These are phyloP conservation scores for Mucor sp. DNA, from an alignment of 371 early-diverging fungal species.

Conservation along the genomic window DNA sequence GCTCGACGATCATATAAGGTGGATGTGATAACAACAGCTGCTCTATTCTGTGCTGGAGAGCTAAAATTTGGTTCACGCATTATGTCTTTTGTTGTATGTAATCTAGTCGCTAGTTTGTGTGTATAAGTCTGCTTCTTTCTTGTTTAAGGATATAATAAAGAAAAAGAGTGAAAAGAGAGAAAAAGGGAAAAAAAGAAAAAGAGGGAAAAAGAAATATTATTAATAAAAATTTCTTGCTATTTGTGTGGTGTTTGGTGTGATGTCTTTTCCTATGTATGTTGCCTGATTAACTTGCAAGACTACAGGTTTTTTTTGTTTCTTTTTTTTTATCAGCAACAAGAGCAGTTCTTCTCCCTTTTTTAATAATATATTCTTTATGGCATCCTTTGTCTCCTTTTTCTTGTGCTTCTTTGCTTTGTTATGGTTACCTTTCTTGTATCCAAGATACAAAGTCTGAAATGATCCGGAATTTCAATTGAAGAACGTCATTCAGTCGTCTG, in stretches of 20 bases:
- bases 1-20: conserved; percentile 90
- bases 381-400: neutral
- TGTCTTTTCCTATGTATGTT: neutral
- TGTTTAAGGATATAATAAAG: neutral
- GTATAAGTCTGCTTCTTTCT: neutral
- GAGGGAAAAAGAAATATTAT: neutral
- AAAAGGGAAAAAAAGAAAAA: neutral
- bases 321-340: neutral
- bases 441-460: neutral
- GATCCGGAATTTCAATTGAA: conserved; percentile 2
- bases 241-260: neutral
- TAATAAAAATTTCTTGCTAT: neutral
- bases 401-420: neutral
- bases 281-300: conserved; percentile 2
- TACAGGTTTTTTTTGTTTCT: neutral
- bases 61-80: conserved; percentile 86
- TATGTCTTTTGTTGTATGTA: conserved; percentile 11
- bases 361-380: neutral
- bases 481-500: neutral
- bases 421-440: neutral
- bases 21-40: conserved; percentile 76
- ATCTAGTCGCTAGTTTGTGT: neutral
- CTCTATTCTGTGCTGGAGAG: conserved; percentile 72
- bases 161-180: conserved; percentile 1
- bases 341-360: neutral